Evolutionary conservation across 2,329 filamentous ascomycete genomes (phyloP), one percentile per base, ranked within the genome.

Genomic region (Alternaria sp.): DNA sequence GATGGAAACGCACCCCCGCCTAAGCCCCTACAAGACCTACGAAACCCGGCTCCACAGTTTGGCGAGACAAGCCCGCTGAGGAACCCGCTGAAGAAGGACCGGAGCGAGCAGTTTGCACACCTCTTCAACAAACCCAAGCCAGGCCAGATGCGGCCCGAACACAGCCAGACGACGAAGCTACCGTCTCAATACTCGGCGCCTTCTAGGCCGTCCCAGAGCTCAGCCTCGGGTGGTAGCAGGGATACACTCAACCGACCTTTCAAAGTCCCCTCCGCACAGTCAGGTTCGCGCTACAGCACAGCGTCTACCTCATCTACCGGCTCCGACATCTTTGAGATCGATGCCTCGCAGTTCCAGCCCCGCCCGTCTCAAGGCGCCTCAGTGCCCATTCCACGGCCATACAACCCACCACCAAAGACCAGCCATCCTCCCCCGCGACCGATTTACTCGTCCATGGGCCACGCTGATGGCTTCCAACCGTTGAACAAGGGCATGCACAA

Each of bases 31-130:
- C 71, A 79, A 14, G 78, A 82, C 45, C 67, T 75, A 12, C 71
- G 65, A 43, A 70, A 73, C 9, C 64, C 68, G 5, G 64, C 67
- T 20, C 75, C 76, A 18, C 83, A 88, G 70, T 90, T 89, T 71
- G 88, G 88, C 55, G 85, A 86, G 69, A 82, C 88, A 2, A 88
- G 87, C 65, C 86, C 87, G 15, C 77, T 89, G 60, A 81, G 86
- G 67, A 82, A 84, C 73, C 79, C 85, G 65, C 69, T 81, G 74
- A 72, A 83, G 69, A 74, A 78, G 56, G 75, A 75, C 60, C 58
- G 58, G 25, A 72, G 70, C 47, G 69, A 76, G 20, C 57, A 58
- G 20, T 72, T 79, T 66, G 75, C 75, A 26, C 77, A 83, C 64
- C 79, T 83, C 6, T 87, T 87, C 78, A 86, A 86, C 60, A 82